Base-by-base conservation (phyloP, 768 basidiomycete genomes). In the Paxillus involutus region DNA sequence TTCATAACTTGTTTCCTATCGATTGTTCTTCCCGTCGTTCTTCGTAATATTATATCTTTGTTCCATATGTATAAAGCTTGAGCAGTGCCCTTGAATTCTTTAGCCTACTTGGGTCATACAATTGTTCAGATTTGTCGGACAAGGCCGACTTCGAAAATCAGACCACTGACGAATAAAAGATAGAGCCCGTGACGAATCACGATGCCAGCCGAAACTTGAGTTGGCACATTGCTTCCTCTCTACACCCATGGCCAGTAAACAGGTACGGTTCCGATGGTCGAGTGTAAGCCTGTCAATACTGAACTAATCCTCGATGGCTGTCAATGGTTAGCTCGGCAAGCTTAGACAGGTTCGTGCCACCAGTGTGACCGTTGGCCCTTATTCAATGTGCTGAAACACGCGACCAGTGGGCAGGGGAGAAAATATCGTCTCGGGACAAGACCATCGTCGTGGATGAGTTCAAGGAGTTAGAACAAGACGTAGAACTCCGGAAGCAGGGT, bases 341-440 rank as follows among this genome's bases (percentile, higher is more conserved):
- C 70, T 91, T 41, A 85, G 82, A 57, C 89, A 91, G 81, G 89
- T 89, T 56, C 52, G 78, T 64, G 3, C 6, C 26, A 26, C 26
- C 26, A 26, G 30, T 41, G 30, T 51, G 47, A 49, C 9, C 14
- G 10, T 19, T 37, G 55, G 39, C 44, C 30, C 53, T 42, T 44
- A 53, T 41, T 44, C 51, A 47, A 35, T 50, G 36, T 11, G 49
- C 47, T 62, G 64, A 63, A 72, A 62, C 65, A 56, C 17, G 17
- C 14, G 10, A 45, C 16, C 63, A 94, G 89, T 91, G 91, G 89
- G 91, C 90, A 6, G 91, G 89, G 40, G 92, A 95, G 73, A 88
- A 90, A 61, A 91, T 97, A 49, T 85, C 89, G 39, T 80, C 87
- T 24, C 82, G 86, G 58, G 90, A 93, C 67, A 95, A 89, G 78